Base-by-base conservation (phyloP, 2,329 filamentous ascomycete genomes). In the Pyrenophora teres region DNA sequence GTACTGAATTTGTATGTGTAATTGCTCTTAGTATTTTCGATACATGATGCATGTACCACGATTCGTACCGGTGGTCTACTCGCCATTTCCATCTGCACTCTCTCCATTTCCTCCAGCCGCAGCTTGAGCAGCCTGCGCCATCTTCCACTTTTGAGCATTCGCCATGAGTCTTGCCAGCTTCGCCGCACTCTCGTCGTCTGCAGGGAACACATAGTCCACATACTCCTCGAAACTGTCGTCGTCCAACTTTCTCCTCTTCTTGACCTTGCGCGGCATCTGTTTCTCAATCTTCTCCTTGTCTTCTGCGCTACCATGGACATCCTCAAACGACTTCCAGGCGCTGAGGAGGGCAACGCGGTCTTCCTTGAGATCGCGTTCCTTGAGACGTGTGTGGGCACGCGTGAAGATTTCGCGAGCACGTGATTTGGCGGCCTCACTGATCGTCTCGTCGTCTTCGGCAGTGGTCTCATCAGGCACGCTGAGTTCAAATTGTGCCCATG, bases 401-500 rank as follows among this genome's bases (percentile, higher is more conserved):
- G 89, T 84, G 74, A 97, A 99, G 48, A 99, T 80, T 58, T 83
- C 84, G 63, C 94, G 86, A 3, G 93, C 92, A 40, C 92, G 86
- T 12, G 78, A 76, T 78, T 96, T 97, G 60, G 93, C 92, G 52
- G 87, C 87, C 18, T 94, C 90, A 74, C 88, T 91, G 67, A 96
- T 83, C 2, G 81, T 78, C 36, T 75, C 75, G 16, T 83, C 78
- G 23, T 65, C 60, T 12, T 61, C 60, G 9, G 78, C 77, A 3
- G 81, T 86, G 36, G 88, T 84, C 45, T 85, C 84, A 16, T 96
- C 92, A 38, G 92, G 91, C 0, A 96, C 87, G 72, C 94, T 93
- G 78, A 97, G 90, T 76, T 99, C 94, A 69, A 99, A 97, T 73
- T 95, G 90, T n/a, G 94, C 94, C 76, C 93, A 99, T 73, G 90